Conservation (phyloP, 305 asterid genomes). For the Rubia occidens region DNA sequence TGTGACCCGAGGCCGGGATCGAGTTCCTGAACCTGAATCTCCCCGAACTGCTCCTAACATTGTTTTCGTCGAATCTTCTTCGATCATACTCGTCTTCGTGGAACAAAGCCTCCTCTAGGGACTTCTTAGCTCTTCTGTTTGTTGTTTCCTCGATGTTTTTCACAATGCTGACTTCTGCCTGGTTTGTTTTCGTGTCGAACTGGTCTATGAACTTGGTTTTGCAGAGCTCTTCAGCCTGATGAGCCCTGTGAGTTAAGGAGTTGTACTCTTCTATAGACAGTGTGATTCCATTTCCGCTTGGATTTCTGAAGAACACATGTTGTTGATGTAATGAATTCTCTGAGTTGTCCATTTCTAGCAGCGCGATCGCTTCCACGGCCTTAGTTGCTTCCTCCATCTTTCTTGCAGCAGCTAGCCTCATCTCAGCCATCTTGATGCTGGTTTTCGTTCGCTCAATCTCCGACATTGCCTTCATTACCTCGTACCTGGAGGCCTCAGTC, state of each 20-base stretch:
- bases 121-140: constrained; percentile 19
- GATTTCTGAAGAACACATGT: constrained; percentile 16
- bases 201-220: constrained; percentile 27
- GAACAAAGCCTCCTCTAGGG: constrained; percentile 25
- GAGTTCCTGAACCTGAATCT: constrained; percentile 44
- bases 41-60: constrained; percentile 16
- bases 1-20: constrained; percentile 23
- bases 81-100: constrained; percentile 20
- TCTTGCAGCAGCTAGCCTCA: constrained; percentile 25
- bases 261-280: constrained; percentile 30
- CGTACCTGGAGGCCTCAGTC: constrained; percentile 74
- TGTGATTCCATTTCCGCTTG: constrained; percentile 23
- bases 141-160: constrained; percentile 38
- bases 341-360: constrained; percentile 12
- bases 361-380: constrained; percentile 29
- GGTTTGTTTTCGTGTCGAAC: constrained; percentile 1
- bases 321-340: constrained; percentile 15
- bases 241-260: constrained; percentile 29
- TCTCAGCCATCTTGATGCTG: constrained; percentile 27
- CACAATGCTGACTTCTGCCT: constrained; percentile 28
- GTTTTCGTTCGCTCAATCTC: constrained; percentile 26
- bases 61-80: constrained; percentile 14
- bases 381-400: constrained; percentile 30
- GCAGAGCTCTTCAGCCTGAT: constrained; percentile 31
- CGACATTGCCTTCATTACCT: constrained; percentile 36